Evolutionary conservation across 164 flowering plant genomes (phyloP).

Genomic region (Liriodendron chinense): DNA sequence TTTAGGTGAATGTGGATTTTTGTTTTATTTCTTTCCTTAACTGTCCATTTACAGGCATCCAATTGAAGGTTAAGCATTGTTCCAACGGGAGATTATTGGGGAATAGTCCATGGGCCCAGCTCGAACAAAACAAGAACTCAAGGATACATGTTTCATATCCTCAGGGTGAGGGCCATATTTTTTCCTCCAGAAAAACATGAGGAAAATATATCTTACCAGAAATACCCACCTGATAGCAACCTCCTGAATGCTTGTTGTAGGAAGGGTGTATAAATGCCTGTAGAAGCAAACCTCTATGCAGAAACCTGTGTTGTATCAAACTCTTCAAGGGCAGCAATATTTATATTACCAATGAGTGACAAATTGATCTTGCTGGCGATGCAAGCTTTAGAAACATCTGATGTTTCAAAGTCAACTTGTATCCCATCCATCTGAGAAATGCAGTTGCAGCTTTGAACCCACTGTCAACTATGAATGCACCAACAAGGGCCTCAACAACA

Average conservation of each 20-base stretch:
- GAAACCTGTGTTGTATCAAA: constrained; percentile 48
- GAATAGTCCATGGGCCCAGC: not conserved
- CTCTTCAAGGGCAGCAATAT: constrained; percentile 53
- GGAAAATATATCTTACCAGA: not conserved
- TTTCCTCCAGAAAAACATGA: not conserved
- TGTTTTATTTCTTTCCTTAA: not conserved
- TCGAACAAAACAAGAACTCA: not conserved
- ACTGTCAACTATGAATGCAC: constrained; percentile 87
- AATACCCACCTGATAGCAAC: constrained; percentile 84
- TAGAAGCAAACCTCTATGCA: constrained; percentile 69
- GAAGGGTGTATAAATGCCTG: constrained; percentile 97
- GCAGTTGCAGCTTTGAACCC: constrained; percentile 90
- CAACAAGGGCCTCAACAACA: constrained; percentile 88
- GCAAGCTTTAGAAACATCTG: constrained; percentile 48
- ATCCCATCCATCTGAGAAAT: constrained; percentile 92
- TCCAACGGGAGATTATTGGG: not conserved
- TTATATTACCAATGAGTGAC: constrained; percentile 39
- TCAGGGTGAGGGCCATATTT: too few species aligned
- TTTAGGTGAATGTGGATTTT: not conserved
- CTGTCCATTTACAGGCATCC: not conserved
- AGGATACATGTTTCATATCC: too few species aligned
- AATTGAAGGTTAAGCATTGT: not conserved
- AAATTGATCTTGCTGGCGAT: constrained; percentile 42
- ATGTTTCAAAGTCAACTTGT: constrained; percentile 53
- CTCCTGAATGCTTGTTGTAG: constrained; percentile 66